Base-by-base conservation (phyloP, 441 rosid species). In the Syzygium malaccense region DNA sequence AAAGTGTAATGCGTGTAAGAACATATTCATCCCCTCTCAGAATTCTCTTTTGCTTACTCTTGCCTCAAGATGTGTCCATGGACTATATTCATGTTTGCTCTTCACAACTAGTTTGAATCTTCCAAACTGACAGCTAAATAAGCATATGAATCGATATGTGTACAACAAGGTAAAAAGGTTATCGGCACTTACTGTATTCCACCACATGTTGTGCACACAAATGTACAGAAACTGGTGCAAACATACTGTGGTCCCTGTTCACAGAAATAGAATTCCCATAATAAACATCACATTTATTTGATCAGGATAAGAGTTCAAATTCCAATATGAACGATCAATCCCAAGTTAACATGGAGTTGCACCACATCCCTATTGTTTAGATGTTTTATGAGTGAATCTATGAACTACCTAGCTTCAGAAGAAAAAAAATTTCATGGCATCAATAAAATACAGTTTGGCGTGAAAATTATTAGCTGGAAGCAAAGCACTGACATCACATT, bases 191-290 rank as follows among this genome's bases (percentile, higher is more conserved):
- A 98, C 99, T 98, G 99, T 90, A 98, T 95, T 90, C 99, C 99
- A 92, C 99, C 94, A 91, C 99, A 98, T 84, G 93, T 96, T 56
- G 99, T 98, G 96, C 99, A 98, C 88, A 98, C 94, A 87, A 98
- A 97, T 75, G 98, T 97, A 97, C 97, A 96, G 98, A 97, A 97
- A 93, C 94, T 96, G 90, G 94, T 95, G 95, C 99, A 98, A 88
- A 97, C 99, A 94, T 98, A 98, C 88, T 98, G 99, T 45, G 99
- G 98, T 88, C 99, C 99, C 99, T 98, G 97, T 86, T 85, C 89
- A 64, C 55, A 54, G 89, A 90, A 88, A 90, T 85, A 71, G 90
- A 89, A 87, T 85, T 88, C 89, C 88, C 66, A 91, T 25, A 85
- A 86, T 48, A 88, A 71, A 87, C 56, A 11, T 56, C 85, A 85